A percentile compares a stretch with the other conserved stretches of the same genome.
Evolutionary conservation across 2,329 filamentous ascomycete species (phyloP).

Genomic region (Pseudogymnoascus sp.): DNA sequence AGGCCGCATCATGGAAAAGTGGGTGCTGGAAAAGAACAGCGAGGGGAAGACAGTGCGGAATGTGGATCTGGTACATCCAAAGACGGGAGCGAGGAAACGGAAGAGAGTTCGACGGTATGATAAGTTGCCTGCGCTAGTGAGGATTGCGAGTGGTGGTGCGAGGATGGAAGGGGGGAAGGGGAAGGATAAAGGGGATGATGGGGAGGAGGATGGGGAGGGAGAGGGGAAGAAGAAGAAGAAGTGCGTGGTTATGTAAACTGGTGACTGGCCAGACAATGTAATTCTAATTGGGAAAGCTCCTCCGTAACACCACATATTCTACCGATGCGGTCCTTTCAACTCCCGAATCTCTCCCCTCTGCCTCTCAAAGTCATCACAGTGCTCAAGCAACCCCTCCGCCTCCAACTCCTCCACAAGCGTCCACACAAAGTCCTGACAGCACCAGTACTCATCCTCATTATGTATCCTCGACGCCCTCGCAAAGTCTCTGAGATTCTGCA

Average conservation of each 20-base stretch:
- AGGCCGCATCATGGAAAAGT: background rate
- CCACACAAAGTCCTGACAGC: background rate
- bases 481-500: background rate
- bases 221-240: background rate
- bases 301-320: background rate
- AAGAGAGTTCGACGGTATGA: background rate
- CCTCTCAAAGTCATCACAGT: background rate
- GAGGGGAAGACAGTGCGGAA: background rate
- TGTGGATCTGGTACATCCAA: background rate
- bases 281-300: background rate
- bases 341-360: background rate
- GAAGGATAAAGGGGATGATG: background rate
- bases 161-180: background rate
- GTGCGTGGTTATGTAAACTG: background rate
- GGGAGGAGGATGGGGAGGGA: background rate
- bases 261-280: background rate
- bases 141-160: background rate
- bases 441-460: background rate
- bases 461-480: background rate
- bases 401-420: background rate
- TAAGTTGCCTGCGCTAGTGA: background rate
- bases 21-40: background rate
- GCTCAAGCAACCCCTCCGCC: background rate
- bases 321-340: background rate
- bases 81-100: background rate